These are phyloP conservation scores for Nectriaceae sp. DNA, from an alignment of 2,329 filamentous ascomycete genomes.

Conservation along the genomic window DNA sequence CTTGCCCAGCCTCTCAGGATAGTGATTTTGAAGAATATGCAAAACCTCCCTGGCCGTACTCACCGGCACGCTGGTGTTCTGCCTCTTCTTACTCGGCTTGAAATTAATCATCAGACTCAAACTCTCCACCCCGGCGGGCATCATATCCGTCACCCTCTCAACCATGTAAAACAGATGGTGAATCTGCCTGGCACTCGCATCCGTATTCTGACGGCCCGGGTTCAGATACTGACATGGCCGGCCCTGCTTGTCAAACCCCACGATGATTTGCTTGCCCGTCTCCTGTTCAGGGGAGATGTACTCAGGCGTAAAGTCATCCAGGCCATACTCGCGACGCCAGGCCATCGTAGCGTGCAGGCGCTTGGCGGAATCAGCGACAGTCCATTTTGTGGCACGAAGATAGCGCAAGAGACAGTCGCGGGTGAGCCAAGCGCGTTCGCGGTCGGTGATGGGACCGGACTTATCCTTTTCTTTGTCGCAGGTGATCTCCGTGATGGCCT, in stretches of 20 bases:
- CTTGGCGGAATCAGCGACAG: slow-evolving; percentile 71
- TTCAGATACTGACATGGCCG: slow-evolving; percentile 91
- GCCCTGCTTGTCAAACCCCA: slow-evolving; percentile 83
- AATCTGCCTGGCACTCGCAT: slow-evolving; percentile 80
- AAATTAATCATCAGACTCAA: slow-evolving; percentile 90
- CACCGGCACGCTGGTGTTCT: slow-evolving; percentile 72
- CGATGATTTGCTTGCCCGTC: slow-evolving; percentile 90
- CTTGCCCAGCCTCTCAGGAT: slow-evolving; percentile 86
- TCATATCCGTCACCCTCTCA: slow-evolving; percentile 84
- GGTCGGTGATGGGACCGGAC: slow-evolving; percentile 69
- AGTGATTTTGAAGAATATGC: slow-evolving; percentile 90
- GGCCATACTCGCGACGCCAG: slow-evolving; percentile 90
- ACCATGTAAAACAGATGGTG: slow-evolving; percentile 97
- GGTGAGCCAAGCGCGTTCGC: slow-evolving; percentile 87
- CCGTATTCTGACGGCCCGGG: slow-evolving; percentile 90
- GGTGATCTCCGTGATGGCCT: slow-evolving; percentile 67
- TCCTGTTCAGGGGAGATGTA: slow-evolving; percentile 93
- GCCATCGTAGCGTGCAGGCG: slow-evolving; percentile 79
- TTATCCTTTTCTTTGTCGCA: slow-evolving; percentile 58
- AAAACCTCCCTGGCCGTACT: slow-evolving; percentile 81
- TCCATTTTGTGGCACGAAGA: slow-evolving; percentile 92
- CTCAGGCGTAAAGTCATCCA: slow-evolving; percentile 76
- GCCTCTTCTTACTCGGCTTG: slow-evolving; percentile 73
- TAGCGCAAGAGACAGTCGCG: slow-evolving; percentile 91
- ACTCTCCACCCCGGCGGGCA: slow-evolving; percentile 84